Evolutionary conservation across 306 rosid genomes (phyloP).

Genomic region (Cucumis melo): DNA sequence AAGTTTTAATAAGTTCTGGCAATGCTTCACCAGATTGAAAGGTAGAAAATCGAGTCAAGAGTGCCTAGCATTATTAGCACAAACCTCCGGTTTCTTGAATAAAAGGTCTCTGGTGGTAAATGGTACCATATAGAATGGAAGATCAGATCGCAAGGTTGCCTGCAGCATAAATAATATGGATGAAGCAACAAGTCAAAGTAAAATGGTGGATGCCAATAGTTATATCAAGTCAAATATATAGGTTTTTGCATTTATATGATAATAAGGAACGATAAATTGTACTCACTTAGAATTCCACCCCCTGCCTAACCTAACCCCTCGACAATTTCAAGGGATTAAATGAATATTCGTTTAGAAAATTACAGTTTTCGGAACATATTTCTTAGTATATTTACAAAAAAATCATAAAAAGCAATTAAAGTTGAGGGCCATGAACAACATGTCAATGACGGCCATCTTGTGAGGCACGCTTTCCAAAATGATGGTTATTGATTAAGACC

Average conservation of each 20-base stretch:
- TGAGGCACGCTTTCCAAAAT: background rate
- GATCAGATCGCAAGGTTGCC: constrained; percentile 83
- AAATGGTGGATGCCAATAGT: background rate
- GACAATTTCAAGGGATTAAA: background rate
- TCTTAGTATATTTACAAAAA: background rate
- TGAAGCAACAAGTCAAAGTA: background rate
- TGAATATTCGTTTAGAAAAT: background rate
- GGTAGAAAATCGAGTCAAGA: background rate
- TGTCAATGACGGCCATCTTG: background rate
- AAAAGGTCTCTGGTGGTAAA: constrained; percentile 41
- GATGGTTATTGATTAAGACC: background rate
- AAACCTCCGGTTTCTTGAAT: constrained; percentile 76
- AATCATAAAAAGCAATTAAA: background rate
- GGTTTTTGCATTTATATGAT: background rate
- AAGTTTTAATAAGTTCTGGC: background rate
- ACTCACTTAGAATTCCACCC: background rate
- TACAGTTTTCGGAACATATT: background rate
- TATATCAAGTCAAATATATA: background rate
- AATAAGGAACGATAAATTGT: background rate
- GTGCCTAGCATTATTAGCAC: constrained; percentile 16
- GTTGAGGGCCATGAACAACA: background rate
- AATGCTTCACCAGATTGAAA: background rate
- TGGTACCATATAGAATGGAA: constrained; percentile 91
- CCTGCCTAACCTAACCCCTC: background rate
- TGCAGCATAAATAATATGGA: constrained; percentile 20